phyloP scores from a whole-genome alignment of 805 yeast species.

The Ogataea glucozyma region DNA sequence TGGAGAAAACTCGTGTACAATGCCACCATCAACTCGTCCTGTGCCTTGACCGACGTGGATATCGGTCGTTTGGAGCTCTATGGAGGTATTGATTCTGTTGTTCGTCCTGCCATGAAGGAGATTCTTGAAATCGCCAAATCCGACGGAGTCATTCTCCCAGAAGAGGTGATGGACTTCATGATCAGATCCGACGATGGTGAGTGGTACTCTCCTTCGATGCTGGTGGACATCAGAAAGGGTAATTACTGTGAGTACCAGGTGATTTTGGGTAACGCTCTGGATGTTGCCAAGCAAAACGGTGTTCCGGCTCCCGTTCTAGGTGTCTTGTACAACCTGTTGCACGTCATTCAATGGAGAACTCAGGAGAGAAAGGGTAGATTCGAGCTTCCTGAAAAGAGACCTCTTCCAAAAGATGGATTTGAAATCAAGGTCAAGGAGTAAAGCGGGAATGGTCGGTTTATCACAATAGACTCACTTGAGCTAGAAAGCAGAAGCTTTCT shows the following conservation, averaged over 20 bases:
- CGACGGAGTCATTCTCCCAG: conserved; percentile 59
- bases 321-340: conserved; percentile 30
- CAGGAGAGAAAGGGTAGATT: conserved; percentile 33
- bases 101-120: conserved; percentile 68
- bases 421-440: conserved; percentile 12
- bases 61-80: conserved; percentile 46
- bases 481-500: too few species aligned
- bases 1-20: conserved; percentile 51
- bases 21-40: conserved; percentile 46
- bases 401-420: conserved; percentile 28
- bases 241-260: conserved; percentile 45
- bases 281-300: conserved; percentile 32
- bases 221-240: conserved; percentile 45
- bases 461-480: not conserved
- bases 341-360: conserved; percentile 35
- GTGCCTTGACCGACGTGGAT: conserved; percentile 44
- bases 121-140: conserved; percentile 63
- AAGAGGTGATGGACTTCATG: conserved; percentile 47
- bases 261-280: conserved; percentile 44
- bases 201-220: conserved; percentile 49
- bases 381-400: conserved; percentile 34
- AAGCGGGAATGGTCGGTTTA: not conserved
- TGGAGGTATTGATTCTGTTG: conserved; percentile 43
- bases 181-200: conserved; percentile 51
- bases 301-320: conserved; percentile 35